Conservation (phyloP, 202 grass and related monocot genomes). For the Cymbopogon flexuosus region DNA sequence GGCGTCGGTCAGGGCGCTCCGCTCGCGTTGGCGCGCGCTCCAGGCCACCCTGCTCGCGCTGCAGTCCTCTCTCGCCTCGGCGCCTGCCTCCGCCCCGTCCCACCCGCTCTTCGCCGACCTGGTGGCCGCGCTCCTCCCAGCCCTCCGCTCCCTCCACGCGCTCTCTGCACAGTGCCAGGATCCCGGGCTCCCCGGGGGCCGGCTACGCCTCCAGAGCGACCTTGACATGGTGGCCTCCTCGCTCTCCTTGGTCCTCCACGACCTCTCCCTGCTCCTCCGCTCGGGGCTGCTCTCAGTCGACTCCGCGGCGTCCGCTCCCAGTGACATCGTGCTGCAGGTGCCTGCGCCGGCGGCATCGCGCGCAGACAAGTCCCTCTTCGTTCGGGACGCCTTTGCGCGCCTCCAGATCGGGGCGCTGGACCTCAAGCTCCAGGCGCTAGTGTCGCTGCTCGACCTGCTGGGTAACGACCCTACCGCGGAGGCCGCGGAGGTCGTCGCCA, state of each 20-base stretch:
- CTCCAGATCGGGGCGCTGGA: conserved; percentile 87
- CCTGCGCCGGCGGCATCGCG: conserved; percentile 46
- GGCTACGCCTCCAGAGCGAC: conserved; percentile 78
- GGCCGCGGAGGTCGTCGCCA: conserved; percentile 40
- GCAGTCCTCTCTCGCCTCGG: conserved; percentile 44
- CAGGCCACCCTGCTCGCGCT: conserved; percentile 56
- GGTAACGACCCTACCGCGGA: conserved; percentile 30
- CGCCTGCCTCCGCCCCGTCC: conserved; percentile 30
- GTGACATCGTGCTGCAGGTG: conserved; percentile 63
- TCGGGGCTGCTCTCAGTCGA: conserved; percentile 51
- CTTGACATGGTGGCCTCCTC: conserved; percentile 70
- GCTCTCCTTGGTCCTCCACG: conserved; percentile 65
- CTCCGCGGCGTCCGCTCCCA: conserved; percentile 1
- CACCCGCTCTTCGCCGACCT: conserved; percentile 68
- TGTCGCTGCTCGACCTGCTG: conserved; percentile 62
- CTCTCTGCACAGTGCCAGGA: conserved; percentile 62
- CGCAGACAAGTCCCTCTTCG: conserved; percentile 55
- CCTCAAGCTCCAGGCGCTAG: conserved; percentile 75
- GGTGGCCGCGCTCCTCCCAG: conserved; percentile 38
- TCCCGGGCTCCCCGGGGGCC: conserved; percentile 52
- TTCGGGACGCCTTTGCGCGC: conserved; percentile 70
- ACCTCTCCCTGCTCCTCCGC: conserved; percentile 64
- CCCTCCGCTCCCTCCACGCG: conserved; percentile 47
- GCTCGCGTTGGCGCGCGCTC: conserved; percentile 60
- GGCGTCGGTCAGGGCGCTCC: conserved; percentile 54